Evolutionary conservation across 202 grass and related monocot genomes (phyloP).

Genomic region (Schoenoplectus triqueter): DNA sequence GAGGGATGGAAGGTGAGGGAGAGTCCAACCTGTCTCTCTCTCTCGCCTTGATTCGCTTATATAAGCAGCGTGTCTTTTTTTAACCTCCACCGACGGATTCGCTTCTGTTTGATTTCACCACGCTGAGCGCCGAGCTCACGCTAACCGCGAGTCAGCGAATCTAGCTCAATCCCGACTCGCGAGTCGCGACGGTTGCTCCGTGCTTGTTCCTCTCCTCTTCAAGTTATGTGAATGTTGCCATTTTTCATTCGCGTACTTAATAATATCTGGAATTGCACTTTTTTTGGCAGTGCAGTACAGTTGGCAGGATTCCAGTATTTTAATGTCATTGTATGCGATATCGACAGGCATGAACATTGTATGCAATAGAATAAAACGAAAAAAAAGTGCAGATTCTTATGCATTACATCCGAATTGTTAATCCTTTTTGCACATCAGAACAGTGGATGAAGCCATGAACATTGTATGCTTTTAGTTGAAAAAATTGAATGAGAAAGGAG

Average conservation of each 20-base stretch:
- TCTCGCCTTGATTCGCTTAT: conserved; percentile 19
- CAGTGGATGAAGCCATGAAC: too few relatives aligned
- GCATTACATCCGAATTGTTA: too few relatives aligned
- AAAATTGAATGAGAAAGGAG: too few relatives aligned
- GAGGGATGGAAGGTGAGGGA: conserved; percentile 6
- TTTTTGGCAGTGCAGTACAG: neutral
- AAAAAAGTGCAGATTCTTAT: too few relatives aligned
- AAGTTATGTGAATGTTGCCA: neutral
- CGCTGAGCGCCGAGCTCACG: neutral
- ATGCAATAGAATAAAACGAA: too few relatives aligned
- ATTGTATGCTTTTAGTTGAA: too few relatives aligned
- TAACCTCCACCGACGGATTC: conserved; percentile 39
- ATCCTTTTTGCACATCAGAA: too few relatives aligned
- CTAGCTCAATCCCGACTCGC: neutral
- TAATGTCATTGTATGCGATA: neutral
- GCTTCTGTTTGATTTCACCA: neutral
- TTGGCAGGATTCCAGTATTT: neutral
- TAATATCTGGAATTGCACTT: neutral
- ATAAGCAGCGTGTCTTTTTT: conserved; percentile 31
- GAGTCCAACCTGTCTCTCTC: conserved; percentile 35
- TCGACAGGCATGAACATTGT: neutral
- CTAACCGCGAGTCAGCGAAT: conserved; percentile 31
- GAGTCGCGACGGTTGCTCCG: neutral
- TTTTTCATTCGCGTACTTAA: neutral
- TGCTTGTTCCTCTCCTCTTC: neutral